phyloP scores from a whole-genome alignment of 1,284 basidiomycete genomes.

The Trametes hirsuta region DNA sequence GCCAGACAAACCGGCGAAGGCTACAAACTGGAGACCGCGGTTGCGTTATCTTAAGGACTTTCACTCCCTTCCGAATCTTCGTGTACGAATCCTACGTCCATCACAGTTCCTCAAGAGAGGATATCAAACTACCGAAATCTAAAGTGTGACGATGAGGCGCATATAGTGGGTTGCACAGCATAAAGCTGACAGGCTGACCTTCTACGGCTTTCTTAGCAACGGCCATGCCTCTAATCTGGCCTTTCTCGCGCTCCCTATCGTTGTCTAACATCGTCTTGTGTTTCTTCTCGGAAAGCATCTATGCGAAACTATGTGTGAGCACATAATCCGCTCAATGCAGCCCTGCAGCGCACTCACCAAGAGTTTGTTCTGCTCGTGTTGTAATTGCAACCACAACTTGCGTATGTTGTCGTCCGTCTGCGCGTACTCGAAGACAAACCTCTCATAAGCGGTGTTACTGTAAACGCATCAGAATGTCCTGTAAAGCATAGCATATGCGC shows the following conservation, averaged over 20 bases:
- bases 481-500: no score
- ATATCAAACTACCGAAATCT: constrained; percentile 16
- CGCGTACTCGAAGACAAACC: constrained; percentile 33
- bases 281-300: constrained; percentile 27
- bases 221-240: constrained; percentile 34
- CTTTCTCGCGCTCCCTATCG: constrained; percentile 31
- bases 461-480: background rate
- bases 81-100: background rate
- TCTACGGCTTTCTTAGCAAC: constrained; percentile 34
- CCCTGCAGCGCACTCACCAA: constrained; percentile 11
- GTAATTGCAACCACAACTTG: constrained; percentile 27
- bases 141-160: background rate
- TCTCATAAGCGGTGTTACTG: constrained; percentile 30
- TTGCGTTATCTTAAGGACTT: no score
- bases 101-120: constrained; percentile 11
- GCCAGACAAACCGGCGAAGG: no score
- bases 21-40: no score
- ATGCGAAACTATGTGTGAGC: background rate
- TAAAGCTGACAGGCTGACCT: constrained; percentile 23
- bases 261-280: constrained; percentile 16
- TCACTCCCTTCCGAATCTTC: no score
- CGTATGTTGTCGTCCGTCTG: constrained; percentile 32
- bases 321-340: background rate
- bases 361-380: constrained; percentile 26
- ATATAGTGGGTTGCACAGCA: background rate